Evolutionary conservation across 768 basidiomycete species (phyloP).

Genomic region (Pleurotus djamor): DNA sequence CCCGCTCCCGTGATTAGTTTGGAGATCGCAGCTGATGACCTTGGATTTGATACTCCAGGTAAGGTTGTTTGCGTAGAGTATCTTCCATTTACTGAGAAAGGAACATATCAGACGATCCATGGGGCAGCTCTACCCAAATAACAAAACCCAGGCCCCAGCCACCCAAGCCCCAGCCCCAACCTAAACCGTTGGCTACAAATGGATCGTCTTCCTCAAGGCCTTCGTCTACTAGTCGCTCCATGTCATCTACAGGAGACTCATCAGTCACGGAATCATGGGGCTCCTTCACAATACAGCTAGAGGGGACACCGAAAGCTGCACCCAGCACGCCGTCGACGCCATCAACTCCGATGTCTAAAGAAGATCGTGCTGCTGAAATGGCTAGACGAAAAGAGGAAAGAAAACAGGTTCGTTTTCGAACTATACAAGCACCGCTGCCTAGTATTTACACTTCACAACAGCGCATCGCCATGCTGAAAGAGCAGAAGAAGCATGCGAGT

Average conservation of each 20-base stretch:
- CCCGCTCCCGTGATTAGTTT: conserved; percentile 19
- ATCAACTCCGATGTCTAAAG: conserved; percentile 68
- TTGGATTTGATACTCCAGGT: background rate
- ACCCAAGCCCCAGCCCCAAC: conserved; percentile 24
- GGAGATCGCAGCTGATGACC: conserved; percentile 2
- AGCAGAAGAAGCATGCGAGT: conserved; percentile 64
- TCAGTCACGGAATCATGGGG: conserved; percentile 23
- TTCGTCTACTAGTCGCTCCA: background rate
- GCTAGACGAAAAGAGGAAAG: conserved; percentile 89
- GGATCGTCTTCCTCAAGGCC: background rate
- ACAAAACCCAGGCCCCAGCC: conserved; percentile 24
- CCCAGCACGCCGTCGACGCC: conserved; percentile 14
- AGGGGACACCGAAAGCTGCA: conserved; percentile 11
- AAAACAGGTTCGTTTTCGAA: conserved; percentile 59
- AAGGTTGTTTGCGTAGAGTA: background rate
- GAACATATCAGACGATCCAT: background rate
- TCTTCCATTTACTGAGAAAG: background rate
- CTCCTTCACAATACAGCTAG: conserved; percentile 6
- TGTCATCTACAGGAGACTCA: background rate
- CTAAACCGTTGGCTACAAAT: conserved; percentile 16
- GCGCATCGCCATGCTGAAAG: conserved; percentile 80
- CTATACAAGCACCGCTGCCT: background rate
- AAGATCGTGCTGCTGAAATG: conserved; percentile 94
- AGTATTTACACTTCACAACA: conserved; percentile 19
- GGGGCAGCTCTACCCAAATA: conserved; percentile 6